Evolutionary conservation across 352 stramenopile genomes (phyloP), one percentile per base, ranked within the genome.

Genomic region (Phytophthora foliorum): DNA sequence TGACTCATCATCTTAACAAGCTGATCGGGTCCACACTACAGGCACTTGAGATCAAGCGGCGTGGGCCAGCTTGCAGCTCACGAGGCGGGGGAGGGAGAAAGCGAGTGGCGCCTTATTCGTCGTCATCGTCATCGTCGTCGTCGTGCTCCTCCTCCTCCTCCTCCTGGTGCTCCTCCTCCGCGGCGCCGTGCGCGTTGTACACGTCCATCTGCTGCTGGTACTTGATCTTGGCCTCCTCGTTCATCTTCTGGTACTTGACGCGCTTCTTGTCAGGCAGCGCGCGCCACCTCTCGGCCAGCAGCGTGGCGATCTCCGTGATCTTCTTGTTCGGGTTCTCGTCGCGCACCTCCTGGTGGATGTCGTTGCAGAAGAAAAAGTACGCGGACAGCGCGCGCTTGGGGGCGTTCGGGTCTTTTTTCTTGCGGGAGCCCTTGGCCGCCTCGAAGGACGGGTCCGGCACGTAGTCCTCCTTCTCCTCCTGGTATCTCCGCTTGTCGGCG

Each of bases 351-450:
- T 92, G 82, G 65, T 94, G 88, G 71, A 97, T 97, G 45, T 97
- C 93, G 69, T 98, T 98, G 67, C 94, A 97, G 72, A 98, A 99
- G 69, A 98, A 94, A 36, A 99, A 92, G 77, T 98, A 98, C 1
- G 96, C 91, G 21, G 91, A 98, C 71, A 97, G 88, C 70, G 95
- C 92, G 57, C 93, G 89, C 89, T 99, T 99, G 25, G 96, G 96
- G 6, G 94, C 94, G 66, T 93, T 92, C 16, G 93, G 93, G 78
- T 98, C 96, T 68, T 98, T 98, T 67, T 91, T 97, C 79, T 94
- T 94, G 64, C 86, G 86, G 27, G 80, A 68, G 45, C 76, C 69
- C 73, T 89, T 81, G 54, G 80, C 61, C 13, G 75, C 41, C 74
- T 94, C 86, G 41, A 93, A 95, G 29, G 82, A 89, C 55, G 86